Base-by-base conservation (phyloP, 345 rosid species). In the Trapa incisa region DNA sequence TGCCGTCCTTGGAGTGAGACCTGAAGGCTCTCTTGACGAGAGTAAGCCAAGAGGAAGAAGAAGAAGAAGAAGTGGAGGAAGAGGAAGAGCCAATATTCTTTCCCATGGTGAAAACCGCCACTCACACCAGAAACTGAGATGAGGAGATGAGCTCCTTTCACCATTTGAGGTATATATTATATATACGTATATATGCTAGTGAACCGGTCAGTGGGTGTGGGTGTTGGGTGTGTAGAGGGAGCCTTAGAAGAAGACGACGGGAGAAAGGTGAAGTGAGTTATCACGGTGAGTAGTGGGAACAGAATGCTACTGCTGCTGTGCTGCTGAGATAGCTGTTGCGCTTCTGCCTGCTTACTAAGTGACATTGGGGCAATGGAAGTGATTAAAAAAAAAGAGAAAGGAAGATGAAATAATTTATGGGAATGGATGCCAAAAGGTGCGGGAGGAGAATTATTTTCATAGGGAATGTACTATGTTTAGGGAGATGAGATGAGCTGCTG, bases 21-120 rank as follows among this genome's bases (percentile, higher is more conserved):
- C 89, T 80, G 73, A 93, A 87, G 64, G 88, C 89, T 71, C 86
- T 90, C 81, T 86, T 90, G 70, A 93, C 96, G 54, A 76, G 75
- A 29, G 84, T 79, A 72, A 93, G 73, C 98, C 97, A 93, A 9
- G 96, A 92, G 66, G 77, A 74, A 13, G 66, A 69, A 35, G 54
- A 58, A 29, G 71, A 57, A 29, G 45, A 10, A 39, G 68, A n/a
- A 11, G 60, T 89, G 12, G 95, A 89, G 72, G 60, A 67, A 29
- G 62, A 67, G 15, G 70, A 47, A 15, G 57, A 33, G 50, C 84
- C 84, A 53, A 76, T 76, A 68, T 79, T 86, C 85, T 87, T 92
- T 66, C 89, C 89, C 98, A 89, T 89, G 32, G 47, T 29, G 32
- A 32, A 14, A 38, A 53, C 29, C 29, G 29, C 29, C 29, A n/a